Evolutionary conservation across 352 stramenopile genomes (phyloP), one percentile per base, ranked within the genome.

Genomic region (Globisporangium spinosum): DNA sequence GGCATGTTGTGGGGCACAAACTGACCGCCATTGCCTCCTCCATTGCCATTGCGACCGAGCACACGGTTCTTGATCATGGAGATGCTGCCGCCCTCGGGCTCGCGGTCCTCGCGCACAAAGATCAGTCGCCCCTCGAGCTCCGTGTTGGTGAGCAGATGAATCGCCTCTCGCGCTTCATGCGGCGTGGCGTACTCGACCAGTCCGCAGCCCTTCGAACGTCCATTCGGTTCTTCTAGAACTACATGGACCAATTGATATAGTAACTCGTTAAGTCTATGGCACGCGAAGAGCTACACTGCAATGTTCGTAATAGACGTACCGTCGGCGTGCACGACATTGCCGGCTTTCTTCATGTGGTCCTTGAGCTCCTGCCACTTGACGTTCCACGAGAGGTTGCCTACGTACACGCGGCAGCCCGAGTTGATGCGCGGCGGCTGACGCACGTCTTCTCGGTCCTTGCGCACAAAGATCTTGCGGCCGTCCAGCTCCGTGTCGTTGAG

Each of bases 351-450:
- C 88, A 98, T 98, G 77, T 98, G 87, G 77, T 99, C 95, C 73
- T 99, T 98, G 23, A 99, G 86, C 29, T 98, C 91, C 68, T 98
- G 90, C 94, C 94, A 99, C 56, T 90, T 96, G 47, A 97, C 85
- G 47, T 82, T 83, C 90, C 91, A 99, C 35, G 85, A 84, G 10
- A 99, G 73, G 65, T 99, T 97, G 54, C 87, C 87, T 12, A 97
- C 87, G 65, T 94, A 97, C 15, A 97, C 89, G 12, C 89, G 84
- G 32, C 76, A 84, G 54, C 85, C 75, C 22, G 77, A 72, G 62
- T 75, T 78, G 17, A 65, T 75, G 9, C 80, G 78, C 15, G 69
- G 57, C 0, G 68, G 61, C 8, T 68, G 54, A 0, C 65, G 54
- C 40, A 79, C 74, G 10, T 84, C 71, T 70, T 98, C 94, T 6